A percentile compares a stretch with the other conserved stretches of the same genome.
Conservation (phyloP, 2,329 filamentous ascomycete species). For the Fonsecaea multimorphosa region DNA sequence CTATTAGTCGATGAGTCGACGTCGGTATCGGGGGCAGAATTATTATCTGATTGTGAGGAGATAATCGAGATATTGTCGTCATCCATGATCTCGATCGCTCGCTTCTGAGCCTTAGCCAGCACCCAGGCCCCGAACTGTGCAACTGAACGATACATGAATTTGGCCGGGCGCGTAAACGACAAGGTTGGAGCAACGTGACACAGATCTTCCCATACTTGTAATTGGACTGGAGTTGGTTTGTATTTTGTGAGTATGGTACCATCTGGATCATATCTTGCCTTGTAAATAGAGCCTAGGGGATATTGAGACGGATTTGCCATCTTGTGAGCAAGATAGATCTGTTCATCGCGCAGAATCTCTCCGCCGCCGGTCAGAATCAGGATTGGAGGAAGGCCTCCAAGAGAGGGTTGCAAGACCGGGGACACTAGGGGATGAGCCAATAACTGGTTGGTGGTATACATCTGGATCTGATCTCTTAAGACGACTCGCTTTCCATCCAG, state of each 20-base stretch:
- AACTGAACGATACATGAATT: constrained; percentile 91
- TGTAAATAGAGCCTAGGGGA: constrained; percentile 67
- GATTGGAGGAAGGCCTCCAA: constrained; percentile 87
- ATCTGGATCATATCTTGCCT: constrained; percentile 67
- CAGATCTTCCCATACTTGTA: constrained; percentile 95
- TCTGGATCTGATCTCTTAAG: constrained; percentile 91
- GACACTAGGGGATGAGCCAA: constrained; percentile 88
- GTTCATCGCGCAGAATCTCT: constrained; percentile 89
- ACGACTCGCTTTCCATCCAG: constrained; percentile 74
- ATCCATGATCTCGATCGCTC: constrained; percentile 78
- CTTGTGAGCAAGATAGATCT: constrained; percentile 94
- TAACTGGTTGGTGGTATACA: constrained; percentile 83
- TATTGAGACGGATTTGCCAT: constrained; percentile 83
- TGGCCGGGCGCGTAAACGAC: constrained; percentile 95
- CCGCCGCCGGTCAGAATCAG: constrained; percentile 86
- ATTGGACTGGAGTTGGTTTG: constrained; percentile 84
- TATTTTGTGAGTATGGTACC: constrained; percentile 65
- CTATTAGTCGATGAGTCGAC: constrained; percentile 28
- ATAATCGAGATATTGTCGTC: constrained; percentile 79
- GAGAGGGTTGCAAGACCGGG: constrained; percentile 81
- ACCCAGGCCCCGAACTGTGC: constrained; percentile 95
- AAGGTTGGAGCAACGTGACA: constrained; percentile 91
- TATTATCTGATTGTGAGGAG: constrained; percentile 62
- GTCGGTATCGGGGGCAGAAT: constrained; percentile 37
- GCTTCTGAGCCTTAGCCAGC: constrained; percentile 79